Evolutionary conservation across 352 stramenopile species (phyloP).

Genomic region (Globisporangium cederbergense): DNA sequence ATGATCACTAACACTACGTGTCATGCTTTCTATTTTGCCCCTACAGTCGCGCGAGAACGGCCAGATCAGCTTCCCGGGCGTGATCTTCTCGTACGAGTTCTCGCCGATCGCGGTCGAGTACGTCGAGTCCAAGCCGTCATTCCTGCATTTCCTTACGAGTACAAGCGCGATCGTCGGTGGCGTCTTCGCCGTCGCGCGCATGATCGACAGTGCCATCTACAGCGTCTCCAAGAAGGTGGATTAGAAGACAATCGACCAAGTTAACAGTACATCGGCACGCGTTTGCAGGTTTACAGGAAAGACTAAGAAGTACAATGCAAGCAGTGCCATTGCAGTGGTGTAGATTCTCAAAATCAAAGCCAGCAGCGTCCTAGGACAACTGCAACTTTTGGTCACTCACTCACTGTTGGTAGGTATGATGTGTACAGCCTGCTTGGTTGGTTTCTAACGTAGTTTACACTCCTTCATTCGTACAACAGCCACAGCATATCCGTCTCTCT

Average conservation of each 20-base stretch:
- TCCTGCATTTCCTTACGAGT: constrained; percentile 85
- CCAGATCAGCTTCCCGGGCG: constrained; percentile 70
- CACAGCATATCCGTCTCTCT: background rate
- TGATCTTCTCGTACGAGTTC: constrained; percentile 89
- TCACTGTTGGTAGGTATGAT: background rate
- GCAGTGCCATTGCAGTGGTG: background rate
- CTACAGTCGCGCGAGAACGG: constrained; percentile 37
- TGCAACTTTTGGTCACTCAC: constrained; percentile 2
- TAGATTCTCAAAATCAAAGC: constrained; percentile 6
- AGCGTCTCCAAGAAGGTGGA: constrained; percentile 88
- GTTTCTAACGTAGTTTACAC: constrained; percentile 15
- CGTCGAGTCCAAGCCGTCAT: constrained; percentile 77
- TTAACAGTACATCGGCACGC: background rate
- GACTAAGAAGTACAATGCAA: background rate
- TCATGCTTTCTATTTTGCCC: background rate
- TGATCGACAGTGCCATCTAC: constrained; percentile 87
- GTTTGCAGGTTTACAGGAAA: background rate
- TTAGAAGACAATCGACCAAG: constrained; percentile 25
- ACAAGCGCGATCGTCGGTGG: constrained; percentile 85
- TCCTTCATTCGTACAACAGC: constrained; percentile 8
- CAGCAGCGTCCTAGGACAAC: background rate
- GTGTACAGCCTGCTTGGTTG: background rate
- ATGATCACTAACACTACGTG: background rate
- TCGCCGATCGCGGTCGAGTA: constrained; percentile 88
- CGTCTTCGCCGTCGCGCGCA: constrained; percentile 83